These are phyloP conservation scores for Fusarium robinianum DNA, from an alignment of 2,329 filamentous ascomycete species.

Conservation along the genomic window DNA sequence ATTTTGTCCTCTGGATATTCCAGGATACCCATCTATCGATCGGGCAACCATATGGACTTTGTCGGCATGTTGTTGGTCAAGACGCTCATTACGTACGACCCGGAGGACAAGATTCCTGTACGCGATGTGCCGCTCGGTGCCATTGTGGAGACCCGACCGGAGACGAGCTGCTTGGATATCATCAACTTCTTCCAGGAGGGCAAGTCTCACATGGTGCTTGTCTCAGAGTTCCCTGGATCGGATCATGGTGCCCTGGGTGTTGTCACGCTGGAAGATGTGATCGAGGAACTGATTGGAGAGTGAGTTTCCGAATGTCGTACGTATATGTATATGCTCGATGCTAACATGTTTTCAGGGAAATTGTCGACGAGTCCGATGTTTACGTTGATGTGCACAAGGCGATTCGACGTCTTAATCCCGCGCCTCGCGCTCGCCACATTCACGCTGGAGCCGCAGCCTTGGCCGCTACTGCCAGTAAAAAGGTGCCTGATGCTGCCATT, in stretches of 20 bases:
- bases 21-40: conserved; percentile 89
- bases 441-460: conserved; percentile 43
- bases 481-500: conserved; percentile 36
- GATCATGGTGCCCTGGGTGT: conserved; percentile 89
- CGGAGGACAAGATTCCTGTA: conserved; percentile 85
- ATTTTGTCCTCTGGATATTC: conserved; percentile 95
- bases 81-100: conserved; percentile 98
- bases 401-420: conserved; percentile 84
- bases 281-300: conserved; percentile 98
- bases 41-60: conserved; percentile 83
- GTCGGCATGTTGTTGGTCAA: conserved; percentile 98
- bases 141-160: conserved; percentile 89
- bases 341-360: conserved; percentile 67
- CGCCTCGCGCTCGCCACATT: conserved; percentile 71
- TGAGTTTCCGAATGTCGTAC: conserved; percentile 54
- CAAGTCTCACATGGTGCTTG: conserved; percentile 97
- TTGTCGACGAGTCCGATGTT: conserved; percentile 97
- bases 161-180: conserved; percentile 96
- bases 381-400: conserved; percentile 99
- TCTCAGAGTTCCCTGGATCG: conserved; percentile 88
- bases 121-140: conserved; percentile 91
- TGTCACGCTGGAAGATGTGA: conserved; percentile 95
- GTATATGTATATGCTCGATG: not conserved
- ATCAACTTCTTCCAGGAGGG: conserved; percentile 99
- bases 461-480: conserved; percentile 40